Evolutionary conservation across 1,284 basidiomycete genomes (phyloP), one percentile per base, ranked within the genome.

Genomic region (Cystobasidium slooffiae): DNA sequence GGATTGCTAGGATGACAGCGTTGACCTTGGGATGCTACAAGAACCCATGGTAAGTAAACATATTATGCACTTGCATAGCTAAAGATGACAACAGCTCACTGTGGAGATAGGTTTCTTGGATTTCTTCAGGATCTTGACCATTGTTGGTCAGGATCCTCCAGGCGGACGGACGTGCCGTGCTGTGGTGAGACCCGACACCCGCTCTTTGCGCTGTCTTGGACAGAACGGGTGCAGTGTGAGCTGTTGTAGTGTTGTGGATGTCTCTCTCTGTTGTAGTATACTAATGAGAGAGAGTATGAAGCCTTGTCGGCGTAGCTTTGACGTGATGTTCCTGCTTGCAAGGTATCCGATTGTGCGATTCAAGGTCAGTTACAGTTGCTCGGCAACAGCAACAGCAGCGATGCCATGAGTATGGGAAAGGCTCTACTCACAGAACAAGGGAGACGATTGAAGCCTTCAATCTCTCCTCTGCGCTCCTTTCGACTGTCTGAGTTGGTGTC

Each of bases 51-150:
- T 18, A 18, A 44, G 64, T 49, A 24, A 44, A 37, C 41, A 56
- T 37, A 10, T 24, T 10, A 10, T 16, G 20, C 7, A 39, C 7
- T 22, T 39, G 8, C 24, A 49, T n/a, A 68, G 18, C 51, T 43
- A 2, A 52, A 7, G n/a, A 24, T 49, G 22, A 52, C 49, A 41
- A 43, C 1, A 22, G 61, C 70, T 73, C 43, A 73, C 70, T 12
- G 70, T 51, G 20, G 70, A 62, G 20, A 61, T n/a, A 22, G 70
- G 53, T 53, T 61, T 59, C 70, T 73, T 73, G 62, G 70, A 53
- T 39, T 66, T 65, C 70, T 73, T 73, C 37, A 41, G 20, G 70
- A 73, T 73, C 62, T 66, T 65, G 52, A 65, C 63, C 70, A 73
- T 72, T 47, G 64, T 63, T 20, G 44, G 61, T 47, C 61, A 51